These are phyloP conservation scores for Rhizomucor pusillus DNA, from an alignment of 371 early-diverging fungal genomes.

Conservation along the genomic window DNA sequence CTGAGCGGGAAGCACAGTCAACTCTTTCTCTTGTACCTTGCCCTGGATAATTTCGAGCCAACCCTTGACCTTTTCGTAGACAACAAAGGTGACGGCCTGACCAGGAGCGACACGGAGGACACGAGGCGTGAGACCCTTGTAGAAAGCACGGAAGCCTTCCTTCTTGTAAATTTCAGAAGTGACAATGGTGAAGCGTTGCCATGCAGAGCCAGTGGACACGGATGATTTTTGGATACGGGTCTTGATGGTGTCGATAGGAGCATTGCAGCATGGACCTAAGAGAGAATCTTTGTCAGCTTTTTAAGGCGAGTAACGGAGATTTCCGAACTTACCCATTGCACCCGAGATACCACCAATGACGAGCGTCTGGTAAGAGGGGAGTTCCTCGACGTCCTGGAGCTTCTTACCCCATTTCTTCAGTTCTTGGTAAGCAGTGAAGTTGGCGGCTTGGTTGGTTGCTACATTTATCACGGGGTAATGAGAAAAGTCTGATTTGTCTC, in stretches of 20 bases:
- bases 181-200: slow-evolving; percentile 77
- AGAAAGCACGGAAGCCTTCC: slow-evolving; percentile 93
- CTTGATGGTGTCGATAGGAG: slow-evolving; percentile 98
- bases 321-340: slow-evolving; percentile 70
- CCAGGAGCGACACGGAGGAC: slow-evolving; percentile 88
- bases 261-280: slow-evolving; percentile 87
- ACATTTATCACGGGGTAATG: slow-evolving; percentile 1
- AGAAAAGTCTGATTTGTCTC: not conserved
- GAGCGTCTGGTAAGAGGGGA: slow-evolving; percentile 92
- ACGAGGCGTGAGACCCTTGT: slow-evolving; percentile 94
- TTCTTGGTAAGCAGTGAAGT: slow-evolving; percentile 96
- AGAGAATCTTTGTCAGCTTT: too few species aligned
- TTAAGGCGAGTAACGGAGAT: too few species aligned
- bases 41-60: slow-evolving; percentile 66
- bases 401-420: slow-evolving; percentile 68
- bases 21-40: slow-evolving; percentile 39
- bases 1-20: slow-evolving; percentile 9
- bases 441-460: slow-evolving; percentile 98
- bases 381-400: slow-evolving; percentile 75
- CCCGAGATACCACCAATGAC: slow-evolving; percentile 93
- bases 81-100: slow-evolving; percentile 86
- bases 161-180: slow-evolving; percentile 74
- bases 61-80: slow-evolving; percentile 79
- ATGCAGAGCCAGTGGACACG: slow-evolving; percentile 69
- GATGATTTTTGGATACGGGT: slow-evolving; percentile 93